phyloP scores from a whole-genome alignment of 2,329 filamentous ascomycete genomes.

The Ciborinia camelliae region DNA sequence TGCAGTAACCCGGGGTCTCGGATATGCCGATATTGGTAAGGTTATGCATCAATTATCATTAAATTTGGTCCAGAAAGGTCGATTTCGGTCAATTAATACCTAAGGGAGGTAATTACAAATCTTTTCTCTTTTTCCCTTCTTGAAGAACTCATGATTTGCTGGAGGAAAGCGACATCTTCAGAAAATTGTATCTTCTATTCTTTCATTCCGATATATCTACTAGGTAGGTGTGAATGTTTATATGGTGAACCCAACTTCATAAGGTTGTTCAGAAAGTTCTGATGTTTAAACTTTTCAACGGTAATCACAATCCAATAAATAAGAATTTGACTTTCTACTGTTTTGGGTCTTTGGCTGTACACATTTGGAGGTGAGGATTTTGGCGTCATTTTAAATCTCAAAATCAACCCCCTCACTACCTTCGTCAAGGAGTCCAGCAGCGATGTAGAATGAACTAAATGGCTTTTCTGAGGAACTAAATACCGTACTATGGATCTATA shows the following conservation, averaged over 20 bases:
- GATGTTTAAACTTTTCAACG: too few species aligned
- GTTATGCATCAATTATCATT: too few species aligned
- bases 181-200: background rate
- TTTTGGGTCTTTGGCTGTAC: conserved; percentile 6
- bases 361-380: conserved; percentile 3
- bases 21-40: background rate
- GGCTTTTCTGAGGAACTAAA: too few species aligned
- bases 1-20: background rate
- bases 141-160: too few species aligned
- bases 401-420: conserved; percentile 9
- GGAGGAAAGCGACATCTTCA: too few species aligned
- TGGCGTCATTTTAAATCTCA: conserved; percentile 2
- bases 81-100: background rate
- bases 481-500: too few species aligned
- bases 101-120: too few species aligned
- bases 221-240: too few species aligned
- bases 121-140: background rate
- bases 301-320: too few species aligned
- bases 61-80: background rate
- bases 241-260: too few species aligned
- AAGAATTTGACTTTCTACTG: background rate
- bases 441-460: too few species aligned
- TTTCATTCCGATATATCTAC: background rate
- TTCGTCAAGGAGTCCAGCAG: conserved; percentile 3
- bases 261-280: too few species aligned